Conservation (phyloP, 441 rosid species). For the Pelargonium cotyledonis region DNA sequence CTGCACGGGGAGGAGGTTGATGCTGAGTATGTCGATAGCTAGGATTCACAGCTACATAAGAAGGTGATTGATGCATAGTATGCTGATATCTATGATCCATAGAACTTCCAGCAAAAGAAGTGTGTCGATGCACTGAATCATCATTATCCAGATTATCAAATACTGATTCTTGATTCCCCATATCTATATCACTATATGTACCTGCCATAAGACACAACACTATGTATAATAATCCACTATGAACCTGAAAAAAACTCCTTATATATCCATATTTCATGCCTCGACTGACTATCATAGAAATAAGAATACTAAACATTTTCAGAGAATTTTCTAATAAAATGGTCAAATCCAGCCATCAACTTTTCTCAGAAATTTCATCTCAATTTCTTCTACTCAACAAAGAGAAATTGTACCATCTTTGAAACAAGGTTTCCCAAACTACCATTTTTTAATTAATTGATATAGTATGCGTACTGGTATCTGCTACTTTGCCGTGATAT, state of each 20-base stretch:
- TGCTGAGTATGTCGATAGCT: neutral
- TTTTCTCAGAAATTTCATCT: too few relatives aligned
- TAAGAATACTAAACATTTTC: too few relatives aligned
- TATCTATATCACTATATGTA: constrained; percentile 1
- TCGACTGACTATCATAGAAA: neutral
- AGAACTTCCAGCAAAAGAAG: constrained; percentile 19
- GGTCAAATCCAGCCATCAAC: too few relatives aligned
- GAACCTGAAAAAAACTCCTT: neutral
- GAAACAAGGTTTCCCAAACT: too few relatives aligned
- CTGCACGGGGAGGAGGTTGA: neutral
- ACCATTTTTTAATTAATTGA: too few relatives aligned
- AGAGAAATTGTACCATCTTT: too few relatives aligned
- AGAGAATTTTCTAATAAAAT: too few relatives aligned
- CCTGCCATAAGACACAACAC: neutral
- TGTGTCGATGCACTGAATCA: constrained; percentile 19
- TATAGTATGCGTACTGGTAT: too few relatives aligned
- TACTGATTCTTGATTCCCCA: constrained; percentile 28
- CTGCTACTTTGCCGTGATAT: too few relatives aligned
- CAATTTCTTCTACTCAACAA: too few relatives aligned
- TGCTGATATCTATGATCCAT: neutral
- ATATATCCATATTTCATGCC: neutral
- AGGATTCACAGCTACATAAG: neutral
- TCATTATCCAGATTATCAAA: constrained; percentile 20
- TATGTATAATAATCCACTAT: neutral
- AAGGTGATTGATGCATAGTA: neutral